Base-by-base conservation (phyloP, 1,284 basidiomycete genomes). In the Cryptococcus sp. region DNA sequence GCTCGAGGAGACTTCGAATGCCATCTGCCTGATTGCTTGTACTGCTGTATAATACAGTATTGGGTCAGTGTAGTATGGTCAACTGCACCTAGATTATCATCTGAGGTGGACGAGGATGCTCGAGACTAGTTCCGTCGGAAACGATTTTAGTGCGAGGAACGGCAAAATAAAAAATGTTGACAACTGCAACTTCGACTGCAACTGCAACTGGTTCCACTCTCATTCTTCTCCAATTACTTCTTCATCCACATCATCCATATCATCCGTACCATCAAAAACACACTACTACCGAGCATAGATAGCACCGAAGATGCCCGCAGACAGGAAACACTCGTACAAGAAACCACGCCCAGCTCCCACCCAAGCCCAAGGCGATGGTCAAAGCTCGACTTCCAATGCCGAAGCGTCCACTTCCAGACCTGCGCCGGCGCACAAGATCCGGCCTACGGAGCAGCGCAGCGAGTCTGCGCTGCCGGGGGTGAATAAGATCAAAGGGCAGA, bases 401-500 rank as follows among this genome's bases (percentile, higher is more conserved):
- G 48, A 40, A 42, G 54, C 42, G 25, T 39, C 45, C 48, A 41
- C 53, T 46, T 46, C 53, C 19, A 38, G 51, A 52, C 56, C 62
- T 16, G 39, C 47, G 27, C 44, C 57, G 22, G 55, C 19, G 38
- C 58, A 59, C 55, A 67, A 65, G 54, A 53, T 66, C 11, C 64
- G 49, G 10, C 57, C 72, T 7, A 63, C 66, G 3, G 70, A 74
- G 51, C 45, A 66, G 42, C 62, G 75, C 17, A 68, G 66, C 54
- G 56, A 57, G 5, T 61, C 60, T 47, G 73, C 66, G 16, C 49
- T 77, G 16, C 74, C 75, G 3, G 78, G 80, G 27, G 66, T 79
- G 25, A 72, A 66, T 57, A 93, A 91, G 77, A 79, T 93, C 65
- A 94, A 93, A 74, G 82, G 88, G 17, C 80, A 86, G 38, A 78